Evolutionary conservation across 306 rosid genomes (phyloP).

Genomic region (Trichosanthes truncata): DNA sequence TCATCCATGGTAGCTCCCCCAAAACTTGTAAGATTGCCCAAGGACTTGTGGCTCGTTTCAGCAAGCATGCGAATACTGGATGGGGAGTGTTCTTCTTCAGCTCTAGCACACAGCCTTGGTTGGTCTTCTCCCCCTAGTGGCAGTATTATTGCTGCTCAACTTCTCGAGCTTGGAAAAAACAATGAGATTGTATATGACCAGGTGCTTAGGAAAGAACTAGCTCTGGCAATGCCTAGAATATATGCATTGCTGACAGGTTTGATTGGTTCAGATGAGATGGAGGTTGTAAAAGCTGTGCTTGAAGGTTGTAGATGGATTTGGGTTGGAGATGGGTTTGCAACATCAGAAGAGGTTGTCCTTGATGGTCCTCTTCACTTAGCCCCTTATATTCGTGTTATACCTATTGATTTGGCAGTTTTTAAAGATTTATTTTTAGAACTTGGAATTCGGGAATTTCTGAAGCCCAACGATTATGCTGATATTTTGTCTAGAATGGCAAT

Average conservation of each 20-base stretch:
- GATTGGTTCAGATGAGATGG: conserved; percentile 88
- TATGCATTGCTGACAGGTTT: conserved; percentile 65
- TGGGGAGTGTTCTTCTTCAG: conserved; percentile 85
- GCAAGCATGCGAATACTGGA: conserved; percentile 95
- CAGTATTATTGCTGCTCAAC: conserved; percentile 88
- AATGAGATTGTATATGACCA: conserved; percentile 78
- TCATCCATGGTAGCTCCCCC: conserved; percentile 96
- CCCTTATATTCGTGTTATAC: conserved; percentile 92
- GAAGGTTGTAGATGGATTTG: conserved; percentile 95
- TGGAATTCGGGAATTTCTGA: conserved; percentile 77
- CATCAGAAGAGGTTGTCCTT: conserved; percentile 83
- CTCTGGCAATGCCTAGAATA: conserved; percentile 82
- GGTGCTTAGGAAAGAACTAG: conserved; percentile 86
- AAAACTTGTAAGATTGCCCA: conserved; percentile 63
- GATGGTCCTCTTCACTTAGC: conserved; percentile 95
- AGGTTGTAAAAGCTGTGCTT: conserved; percentile 92
- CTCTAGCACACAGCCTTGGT: conserved; percentile 61
- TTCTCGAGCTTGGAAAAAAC: conserved; percentile 94
- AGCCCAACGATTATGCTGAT: conserved; percentile 59
- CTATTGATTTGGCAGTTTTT: conserved; percentile 87
- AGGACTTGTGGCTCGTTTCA: conserved; percentile 90
- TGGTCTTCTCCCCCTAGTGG: conserved; percentile 94
- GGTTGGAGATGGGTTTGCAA: conserved; percentile 99
- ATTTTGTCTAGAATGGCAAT: conserved; percentile 77
- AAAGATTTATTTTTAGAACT: conserved; percentile 66